Conservation (phyloP, 2,329 filamentous ascomycete species). For the Geosmithia morbida region DNA sequence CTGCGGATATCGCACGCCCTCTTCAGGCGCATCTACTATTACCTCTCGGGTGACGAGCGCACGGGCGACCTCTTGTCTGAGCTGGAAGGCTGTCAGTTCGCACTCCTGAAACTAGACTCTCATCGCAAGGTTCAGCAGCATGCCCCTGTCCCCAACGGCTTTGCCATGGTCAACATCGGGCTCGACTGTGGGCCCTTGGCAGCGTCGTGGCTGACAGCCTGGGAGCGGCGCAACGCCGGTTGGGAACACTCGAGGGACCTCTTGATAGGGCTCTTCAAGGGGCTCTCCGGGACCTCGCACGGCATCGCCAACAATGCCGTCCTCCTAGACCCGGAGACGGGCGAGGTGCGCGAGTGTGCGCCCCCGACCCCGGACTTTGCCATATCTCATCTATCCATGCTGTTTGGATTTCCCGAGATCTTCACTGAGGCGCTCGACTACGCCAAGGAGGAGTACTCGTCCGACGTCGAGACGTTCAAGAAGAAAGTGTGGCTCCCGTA, state of each 20-base stretch:
- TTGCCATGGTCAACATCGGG: constrained; percentile 35
- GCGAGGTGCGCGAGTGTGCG: constrained; percentile 31
- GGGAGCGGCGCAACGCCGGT: constrained; percentile 38
- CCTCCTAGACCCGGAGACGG: constrained; percentile 32
- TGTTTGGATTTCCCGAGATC: constrained; percentile 45
- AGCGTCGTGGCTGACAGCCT: constrained; percentile 42
- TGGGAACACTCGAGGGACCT: constrained; percentile 37
- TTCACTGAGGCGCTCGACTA: constrained; percentile 39
- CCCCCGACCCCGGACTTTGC: constrained; percentile 34
- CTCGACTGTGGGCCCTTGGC: constrained; percentile 46
- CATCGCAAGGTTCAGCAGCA: constrained; percentile 43
- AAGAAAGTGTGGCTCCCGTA: constrained; percentile 42
- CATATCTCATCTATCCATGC: constrained; percentile 39
- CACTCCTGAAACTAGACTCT: constrained; percentile 38
- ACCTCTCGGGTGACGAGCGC: constrained; percentile 40
- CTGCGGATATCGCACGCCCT: constrained; percentile 40
- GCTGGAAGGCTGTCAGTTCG: constrained; percentile 27
- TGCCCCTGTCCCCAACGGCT: constrained; percentile 23
- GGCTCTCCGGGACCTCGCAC: constrained; percentile 38
- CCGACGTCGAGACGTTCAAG: constrained; percentile 24
- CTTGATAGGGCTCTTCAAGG: constrained; percentile 29
- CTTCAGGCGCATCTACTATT: constrained; percentile 43
- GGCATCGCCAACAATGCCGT: constrained; percentile 44
- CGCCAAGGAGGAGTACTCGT: constrained; percentile 23
- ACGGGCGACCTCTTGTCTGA: constrained; percentile 37